Base-by-base conservation (phyloP, 805 yeast species). In the Starmerella floricola region DNA sequence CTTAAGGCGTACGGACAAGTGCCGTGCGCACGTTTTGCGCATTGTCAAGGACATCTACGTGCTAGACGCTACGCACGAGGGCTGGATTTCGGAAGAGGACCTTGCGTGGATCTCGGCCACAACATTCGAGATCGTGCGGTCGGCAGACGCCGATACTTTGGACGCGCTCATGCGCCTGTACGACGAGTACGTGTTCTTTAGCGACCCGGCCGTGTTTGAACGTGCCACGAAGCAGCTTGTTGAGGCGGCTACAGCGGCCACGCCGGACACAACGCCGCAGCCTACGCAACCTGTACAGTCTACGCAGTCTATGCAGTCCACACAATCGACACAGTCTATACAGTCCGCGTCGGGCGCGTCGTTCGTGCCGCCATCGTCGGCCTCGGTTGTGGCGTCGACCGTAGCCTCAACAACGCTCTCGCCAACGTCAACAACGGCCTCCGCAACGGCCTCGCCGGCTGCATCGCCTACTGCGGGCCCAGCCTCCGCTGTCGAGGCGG, bases 21-120 rank as follows among this genome's bases (percentile, higher is more conserved):
- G 60, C 61, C 40, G 51, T 12, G 42, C 39, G 0, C 59, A 51
- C 32, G 56, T 56, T 15, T 45, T 57, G 8, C 49, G 59, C 11
- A 46, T 49, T 24, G 43, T 54, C 10, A 32, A 37, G 18, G 41
- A 46, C 10, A 34, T 48, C 11, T 49, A 45, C 19, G 20, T 40
- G 6, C 36, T 47, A 8, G 52, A 45, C 15, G 34, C 46, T 2
- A 29, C 31, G 8, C 38, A 31, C 2, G 55, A 47, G n/a, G 49
- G 42, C 8, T 46, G 47, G 50, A 42, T 48, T 21, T 37, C 31
- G n/a, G 5, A 6, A 6, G 41, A 36, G 17, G 38, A 45, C 13
- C 45, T 47, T 15, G 31, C 27, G 2, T 34, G 41, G 37, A 41
- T 49, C 13, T 44, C 51, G 3, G 34, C 37, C 13, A 33, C 31